A percentile compares a stretch with the other conserved stretches of the same genome.
Evolutionary conservation across 306 rosid species (phyloP).

Genomic region (Hylodesmum podocarpum): DNA sequence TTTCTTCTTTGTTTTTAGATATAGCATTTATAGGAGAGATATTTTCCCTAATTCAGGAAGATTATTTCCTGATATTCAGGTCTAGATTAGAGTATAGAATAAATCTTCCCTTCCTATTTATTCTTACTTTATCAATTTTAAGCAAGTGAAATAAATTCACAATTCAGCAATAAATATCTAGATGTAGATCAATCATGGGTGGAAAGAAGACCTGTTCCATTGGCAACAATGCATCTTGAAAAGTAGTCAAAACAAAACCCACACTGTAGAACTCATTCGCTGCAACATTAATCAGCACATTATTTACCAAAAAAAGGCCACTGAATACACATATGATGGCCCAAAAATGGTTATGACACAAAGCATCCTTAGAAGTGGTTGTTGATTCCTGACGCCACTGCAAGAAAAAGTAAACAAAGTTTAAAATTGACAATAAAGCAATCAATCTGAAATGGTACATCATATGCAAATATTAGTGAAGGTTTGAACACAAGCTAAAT

Average conservation of each 20-base stretch:
- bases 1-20: neutral
- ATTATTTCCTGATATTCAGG: too few relatives aligned
- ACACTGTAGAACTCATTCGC: constrained; percentile 65
- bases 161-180: constrained; percentile 5
- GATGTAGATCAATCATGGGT: constrained; percentile 13
- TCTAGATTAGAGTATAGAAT: neutral
- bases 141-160: neutral
- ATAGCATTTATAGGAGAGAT: neutral
- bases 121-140: neutral
- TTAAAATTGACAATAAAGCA: constrained; percentile 36
- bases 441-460: neutral
- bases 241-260: constrained; percentile 64
- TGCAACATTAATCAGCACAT: constrained; percentile 65
- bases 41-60: neutral
- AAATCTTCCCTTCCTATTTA: neutral
- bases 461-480: neutral
- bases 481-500: neutral
- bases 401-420: constrained; percentile 15
- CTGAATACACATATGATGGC: constrained; percentile 73
- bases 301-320: constrained; percentile 75
- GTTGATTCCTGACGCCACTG: constrained; percentile 65
- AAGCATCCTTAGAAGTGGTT: constrained; percentile 57
- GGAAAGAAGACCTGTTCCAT: constrained; percentile 72
- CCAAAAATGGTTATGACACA: constrained; percentile 76
- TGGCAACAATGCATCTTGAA: constrained; percentile 71